Conservation (phyloP, 352 stramenopile genomes). For the Phytophthora meadii region DNA sequence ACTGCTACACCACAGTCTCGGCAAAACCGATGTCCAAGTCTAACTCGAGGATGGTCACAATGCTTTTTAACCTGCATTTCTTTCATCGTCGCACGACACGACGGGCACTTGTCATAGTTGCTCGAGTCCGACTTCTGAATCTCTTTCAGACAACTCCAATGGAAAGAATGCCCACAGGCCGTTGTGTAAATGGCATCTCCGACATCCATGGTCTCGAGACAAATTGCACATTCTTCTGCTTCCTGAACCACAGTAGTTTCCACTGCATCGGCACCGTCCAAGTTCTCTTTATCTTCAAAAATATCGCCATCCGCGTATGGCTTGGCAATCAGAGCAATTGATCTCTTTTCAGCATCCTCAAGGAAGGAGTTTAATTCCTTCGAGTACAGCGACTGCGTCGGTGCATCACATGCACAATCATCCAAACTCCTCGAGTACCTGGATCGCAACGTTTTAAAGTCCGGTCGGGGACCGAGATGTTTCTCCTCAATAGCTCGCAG, state of each 20-base stretch:
- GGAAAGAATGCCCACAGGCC: conserved; percentile 85
- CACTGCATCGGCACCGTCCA: conserved; percentile 25
- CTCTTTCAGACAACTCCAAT: conserved; percentile 86
- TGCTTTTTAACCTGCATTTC: conserved; percentile 88
- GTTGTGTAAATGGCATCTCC: conserved; percentile 87
- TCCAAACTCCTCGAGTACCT: conserved; percentile 57
- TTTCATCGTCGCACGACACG: conserved; percentile 73
- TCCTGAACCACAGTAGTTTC: conserved; percentile 64
- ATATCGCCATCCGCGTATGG: conserved; percentile 30
- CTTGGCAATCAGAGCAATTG: conserved; percentile 50
- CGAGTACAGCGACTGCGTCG: conserved; percentile 40
- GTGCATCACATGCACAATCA: conserved; percentile 42
- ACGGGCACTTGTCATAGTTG: conserved; percentile 88
- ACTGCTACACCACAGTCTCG: conserved; percentile 73
- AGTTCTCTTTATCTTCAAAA: conserved; percentile 33
- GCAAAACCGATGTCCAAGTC: conserved; percentile 79
- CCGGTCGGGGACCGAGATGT: conserved; percentile 63
- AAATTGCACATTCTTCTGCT: conserved; percentile 87
- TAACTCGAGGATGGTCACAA: conserved; percentile 86
- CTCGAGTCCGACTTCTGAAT: conserved; percentile 81
- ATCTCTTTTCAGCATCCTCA: conserved; percentile 65
- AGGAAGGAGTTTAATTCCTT: conserved; percentile 64
- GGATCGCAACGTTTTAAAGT: conserved; percentile 47
- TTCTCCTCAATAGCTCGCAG: conserved; percentile 62
- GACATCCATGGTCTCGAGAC: conserved; percentile 81